Base-by-base conservation (phyloP, 2,329 filamentous ascomycete genomes). In the Fusarium armeniacum region DNA sequence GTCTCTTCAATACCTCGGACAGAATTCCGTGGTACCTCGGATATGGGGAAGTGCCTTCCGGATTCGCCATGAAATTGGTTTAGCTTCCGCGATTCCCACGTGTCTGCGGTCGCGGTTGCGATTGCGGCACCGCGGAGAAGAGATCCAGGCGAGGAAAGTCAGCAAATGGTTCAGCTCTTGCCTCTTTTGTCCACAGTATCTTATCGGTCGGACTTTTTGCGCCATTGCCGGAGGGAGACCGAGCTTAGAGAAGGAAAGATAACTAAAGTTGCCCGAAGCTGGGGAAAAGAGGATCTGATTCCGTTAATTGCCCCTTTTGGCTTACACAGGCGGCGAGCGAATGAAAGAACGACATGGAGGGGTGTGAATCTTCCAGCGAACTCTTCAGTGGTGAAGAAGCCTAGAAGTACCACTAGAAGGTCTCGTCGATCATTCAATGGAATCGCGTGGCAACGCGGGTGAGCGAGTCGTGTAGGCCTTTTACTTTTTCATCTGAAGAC, bases 81-180 rank as follows among this genome's bases (percentile, higher is more conserved):
- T 69, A 58, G 67, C 62, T 62, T 69, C 66, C 67, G 62, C 47
- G 35, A 51, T 70, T 69, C 46, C 66, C 67, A 69, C 67, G 67
- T 67, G 66, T 66, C 38, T 62, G 49, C 41, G 59, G 43, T 58
- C 46, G 60, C 45, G 54, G n/a, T 69, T 64, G 53, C 64, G 65
- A 51, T 69, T 44, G 61, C 51, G 61, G 59, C 63, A 30, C 59
- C 65, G 51, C 58, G 47, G 44, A 58, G 30, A 50, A 26, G 12
- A 51, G 33, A 40, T 40, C 47, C 33, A 26, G 33, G 32, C 47
- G 47, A 51, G 26, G 30, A 18, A 26, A 47, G 28, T 28, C 15
- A 44, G 33, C 6, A 4, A 40, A 51, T 20, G 28, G 24, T 40
- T 51, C 47, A 28, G 22, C 47, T 38, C 46, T 51, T 57, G 36